Conservation (phyloP, 2,329 filamentous ascomycete genomes). For the Xylaria multiplex region DNA sequence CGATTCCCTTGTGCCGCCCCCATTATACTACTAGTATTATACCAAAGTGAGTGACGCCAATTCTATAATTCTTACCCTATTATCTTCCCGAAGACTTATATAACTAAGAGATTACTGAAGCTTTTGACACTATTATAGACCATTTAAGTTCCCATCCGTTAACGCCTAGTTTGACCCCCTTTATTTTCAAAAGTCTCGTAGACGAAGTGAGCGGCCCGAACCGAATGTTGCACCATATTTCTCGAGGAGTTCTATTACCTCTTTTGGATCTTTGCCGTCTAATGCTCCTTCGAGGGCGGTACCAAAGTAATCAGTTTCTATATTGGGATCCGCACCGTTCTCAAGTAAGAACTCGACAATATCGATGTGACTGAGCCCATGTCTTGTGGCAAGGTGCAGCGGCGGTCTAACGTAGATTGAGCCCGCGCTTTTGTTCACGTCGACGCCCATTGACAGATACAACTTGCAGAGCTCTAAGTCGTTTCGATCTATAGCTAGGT, state of each 20-base stretch:
- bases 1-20: too few species aligned
- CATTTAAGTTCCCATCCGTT: too few species aligned
- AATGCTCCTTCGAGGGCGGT: conserved; percentile 14
- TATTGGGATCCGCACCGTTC: conserved; percentile 18
- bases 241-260: not conserved
- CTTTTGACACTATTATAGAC: too few species aligned
- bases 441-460: conserved; percentile 7
- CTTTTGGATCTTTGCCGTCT: not conserved
- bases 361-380: conserved; percentile 1
- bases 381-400: conserved; percentile 7
- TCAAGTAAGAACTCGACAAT: conserved; percentile 14
- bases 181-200: conserved; percentile 10
- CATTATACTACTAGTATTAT: too few species aligned
- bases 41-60: too few species aligned
- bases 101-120: too few species aligned
- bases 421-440: conserved; percentile 9
- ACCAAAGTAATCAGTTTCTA: conserved; percentile 14
- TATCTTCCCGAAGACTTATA: too few species aligned
- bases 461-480: conserved; percentile 15
- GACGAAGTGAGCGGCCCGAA: not conserved
- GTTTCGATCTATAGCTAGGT: conserved; percentile 12
- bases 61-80: too few species aligned
- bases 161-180: not conserved
- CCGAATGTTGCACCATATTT: conserved; percentile 12
- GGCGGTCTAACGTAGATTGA: conserved; percentile 9